A percentile compares a stretch with the other conserved stretches of the same genome.
Conservation (phyloP, 495 filamentous ascomycete species). For the Immersiella caudata region DNA sequence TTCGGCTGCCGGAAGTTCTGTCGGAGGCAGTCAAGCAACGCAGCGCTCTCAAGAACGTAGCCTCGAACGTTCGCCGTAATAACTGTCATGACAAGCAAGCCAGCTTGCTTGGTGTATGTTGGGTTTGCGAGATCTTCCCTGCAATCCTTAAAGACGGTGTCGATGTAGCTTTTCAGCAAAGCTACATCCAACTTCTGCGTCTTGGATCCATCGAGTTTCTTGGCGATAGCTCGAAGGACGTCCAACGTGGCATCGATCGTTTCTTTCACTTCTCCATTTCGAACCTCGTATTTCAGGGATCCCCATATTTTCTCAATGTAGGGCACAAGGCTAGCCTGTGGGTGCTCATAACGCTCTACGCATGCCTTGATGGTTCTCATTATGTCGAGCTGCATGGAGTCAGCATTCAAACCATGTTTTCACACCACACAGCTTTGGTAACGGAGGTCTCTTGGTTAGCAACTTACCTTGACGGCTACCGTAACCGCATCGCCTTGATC, state of each 20-base stretch:
- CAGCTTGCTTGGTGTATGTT: conserved; percentile 49
- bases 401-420: neutral
- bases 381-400: conserved; percentile 46
- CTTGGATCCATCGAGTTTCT: conserved; percentile 39
- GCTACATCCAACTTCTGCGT: conserved; percentile 39
- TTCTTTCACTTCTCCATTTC: conserved; percentile 56
- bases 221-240: conserved; percentile 48
- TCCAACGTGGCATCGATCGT: conserved; percentile 51
- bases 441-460: neutral
- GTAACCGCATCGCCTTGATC: conserved; percentile 54
- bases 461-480: conserved; percentile 49
- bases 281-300: conserved; percentile 60
- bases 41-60: conserved; percentile 39
- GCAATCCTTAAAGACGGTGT: conserved; percentile 45
- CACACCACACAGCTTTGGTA: too few species aligned
- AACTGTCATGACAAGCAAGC: conserved; percentile 49
- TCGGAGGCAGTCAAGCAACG: conserved; percentile 41
- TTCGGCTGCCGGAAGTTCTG: conserved; percentile 45
- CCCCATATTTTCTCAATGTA: conserved; percentile 53
- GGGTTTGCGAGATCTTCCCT: conserved; percentile 48
- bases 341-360: conserved; percentile 44
- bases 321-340: conserved; percentile 44
- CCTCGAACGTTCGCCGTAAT: conserved; percentile 37
- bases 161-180: conserved; percentile 41
- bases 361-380: conserved; percentile 53